Percentiles rank a stretch among this genome's conserved stretches.
These are phyloP conservation scores for Guillardia theta DNA, from an alignment of 78 protist species.

Conservation along the genomic window DNA sequence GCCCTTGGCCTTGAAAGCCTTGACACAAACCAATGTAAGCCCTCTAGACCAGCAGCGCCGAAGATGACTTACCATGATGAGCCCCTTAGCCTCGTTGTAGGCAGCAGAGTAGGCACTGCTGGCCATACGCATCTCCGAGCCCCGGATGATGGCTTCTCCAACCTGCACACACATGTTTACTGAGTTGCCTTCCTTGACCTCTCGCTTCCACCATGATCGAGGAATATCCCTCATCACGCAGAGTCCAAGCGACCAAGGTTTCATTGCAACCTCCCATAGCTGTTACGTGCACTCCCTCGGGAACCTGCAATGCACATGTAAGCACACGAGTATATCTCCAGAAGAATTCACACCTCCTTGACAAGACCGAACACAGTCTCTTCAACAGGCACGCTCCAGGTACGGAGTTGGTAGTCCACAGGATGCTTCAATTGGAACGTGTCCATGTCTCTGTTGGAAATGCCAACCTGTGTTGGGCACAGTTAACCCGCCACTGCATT, in stretches of 20 bases:
- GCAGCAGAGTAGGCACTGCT: neutral
- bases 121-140: neutral
- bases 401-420: neutral
- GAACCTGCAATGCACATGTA: neutral
- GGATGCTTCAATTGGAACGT: neutral
- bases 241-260: neutral
- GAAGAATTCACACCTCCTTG: neutral
- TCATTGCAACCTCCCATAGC: slow-evolving; percentile 5
- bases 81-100: neutral
- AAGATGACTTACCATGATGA: slow-evolving; percentile 5
- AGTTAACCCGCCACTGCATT: no score
- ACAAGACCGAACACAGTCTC: neutral
- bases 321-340: neutral
- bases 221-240: neutral
- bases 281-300: neutral
- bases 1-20: slow-evolving; percentile 13
- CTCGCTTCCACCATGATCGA: neutral
- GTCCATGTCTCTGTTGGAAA: neutral
- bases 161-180: neutral
- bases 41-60: no score
- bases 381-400: neutral
- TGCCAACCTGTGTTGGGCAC: no score
- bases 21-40: no score
- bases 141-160: neutral
- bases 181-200: no score